Evolutionary conservation across 2,329 filamentous ascomycete species (phyloP).

Genomic region (Paracoccidioides lutzii): DNA sequence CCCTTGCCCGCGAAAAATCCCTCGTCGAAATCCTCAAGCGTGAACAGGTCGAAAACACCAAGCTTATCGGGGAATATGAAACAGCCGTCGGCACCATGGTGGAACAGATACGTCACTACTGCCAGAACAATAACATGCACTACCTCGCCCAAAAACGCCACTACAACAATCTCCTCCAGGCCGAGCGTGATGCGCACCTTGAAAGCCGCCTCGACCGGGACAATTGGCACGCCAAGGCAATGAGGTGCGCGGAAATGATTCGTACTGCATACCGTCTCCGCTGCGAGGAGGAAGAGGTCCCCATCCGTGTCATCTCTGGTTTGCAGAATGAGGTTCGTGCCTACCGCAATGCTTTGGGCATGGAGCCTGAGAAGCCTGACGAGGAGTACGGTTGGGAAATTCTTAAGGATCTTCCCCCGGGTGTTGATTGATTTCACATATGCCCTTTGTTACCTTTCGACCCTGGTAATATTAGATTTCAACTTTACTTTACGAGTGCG

Average conservation of each 20-base stretch:
- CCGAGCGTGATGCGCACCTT: constrained; percentile 38
- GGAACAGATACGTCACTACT: constrained; percentile 39
- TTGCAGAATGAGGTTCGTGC: constrained; percentile 38
- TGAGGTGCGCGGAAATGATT: constrained; percentile 38
- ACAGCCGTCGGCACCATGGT: constrained; percentile 35
- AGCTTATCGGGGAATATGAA: constrained; percentile 37
- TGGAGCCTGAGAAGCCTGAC: constrained; percentile 36
- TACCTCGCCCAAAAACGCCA: constrained; percentile 35
- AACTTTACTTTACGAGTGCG: not conserved
- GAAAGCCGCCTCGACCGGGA: constrained; percentile 37
- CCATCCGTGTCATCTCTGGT: constrained; percentile 32
- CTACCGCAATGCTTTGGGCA: constrained; percentile 34
- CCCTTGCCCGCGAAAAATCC: constrained; percentile 34
- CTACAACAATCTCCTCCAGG: constrained; percentile 39
- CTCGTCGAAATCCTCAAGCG: constrained; percentile 30
- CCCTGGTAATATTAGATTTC: not conserved
- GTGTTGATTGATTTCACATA: constrained; percentile 5
- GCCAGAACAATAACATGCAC: constrained; percentile 37
- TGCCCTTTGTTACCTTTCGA: not conserved
- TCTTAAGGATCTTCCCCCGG: constrained; percentile 25
- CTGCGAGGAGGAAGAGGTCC: constrained; percentile 35
- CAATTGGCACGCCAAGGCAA: constrained; percentile 36
- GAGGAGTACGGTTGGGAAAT: constrained; percentile 39
- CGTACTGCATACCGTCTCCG: constrained; percentile 36
- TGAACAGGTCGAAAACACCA: constrained; percentile 37